Base-by-base conservation (phyloP, 192 early-diverging fungal genomes). In the Umbelopsis isabellina region DNA sequence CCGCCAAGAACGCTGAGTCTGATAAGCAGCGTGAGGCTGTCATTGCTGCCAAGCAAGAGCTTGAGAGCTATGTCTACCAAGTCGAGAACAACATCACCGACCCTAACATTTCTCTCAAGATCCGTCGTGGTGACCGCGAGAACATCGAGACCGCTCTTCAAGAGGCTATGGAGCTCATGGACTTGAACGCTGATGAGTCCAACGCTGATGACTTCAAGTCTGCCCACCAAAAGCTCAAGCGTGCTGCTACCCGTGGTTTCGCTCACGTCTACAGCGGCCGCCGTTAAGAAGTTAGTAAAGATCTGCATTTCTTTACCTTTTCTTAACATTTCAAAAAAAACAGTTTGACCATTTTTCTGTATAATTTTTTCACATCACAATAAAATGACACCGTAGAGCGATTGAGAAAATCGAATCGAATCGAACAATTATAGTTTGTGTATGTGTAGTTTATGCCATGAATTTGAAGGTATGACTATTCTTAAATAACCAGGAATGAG, bases 1-100 rank as follows among this genome's bases (percentile, higher is more conserved):
- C 96, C 71, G 93, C 95, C 84, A 86, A 92, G 88, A 93, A 88
- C 83, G 88, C 88, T 82, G 88, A 91, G 72, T 83, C 88, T 73
- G 93, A 94, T 81, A 83, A 85, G 76, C 80, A 88, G 73, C 87
- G 84, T 70, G 89, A 91, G 80, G 87, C 89, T 53, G 82, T 84
- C 64, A 87, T 93, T 76, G 86, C 91, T 78, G 90, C 92, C 79
- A 91, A 89, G 85, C 90, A 93, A 84, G 88, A 91, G 67, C 85
- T 94, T 69, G 93, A 93, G 84, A 79, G 80, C 65, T 86, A 89
- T 69, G 82, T 92, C 75, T 89, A 90, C 89, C 88, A 88, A 74
- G 79, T 86, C 58, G 74, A 72, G 74, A 74, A 70, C 69, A 67
- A 75, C 50, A 66, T 82, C 47, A 70, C 72, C 49, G 90, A 92